Percentiles rank a stretch among this genome's conserved stretches.
These are phyloP conservation scores for Corrigiola litoralis DNA, from an alignment of 179 eudicot genomes.

Conservation along the genomic window DNA sequence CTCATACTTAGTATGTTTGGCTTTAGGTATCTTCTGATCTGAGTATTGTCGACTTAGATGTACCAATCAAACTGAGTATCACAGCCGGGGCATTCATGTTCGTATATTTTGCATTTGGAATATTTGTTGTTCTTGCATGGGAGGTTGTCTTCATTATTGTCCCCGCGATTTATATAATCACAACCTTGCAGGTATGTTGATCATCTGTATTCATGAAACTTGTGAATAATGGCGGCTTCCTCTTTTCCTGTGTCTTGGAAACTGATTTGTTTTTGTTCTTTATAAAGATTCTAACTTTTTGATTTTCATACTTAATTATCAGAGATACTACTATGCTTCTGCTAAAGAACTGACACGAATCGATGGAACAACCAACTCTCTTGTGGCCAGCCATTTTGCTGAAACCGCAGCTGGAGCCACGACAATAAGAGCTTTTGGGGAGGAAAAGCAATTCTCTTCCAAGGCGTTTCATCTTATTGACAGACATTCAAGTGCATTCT, in stretches of 20 bases:
- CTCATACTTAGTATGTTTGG: neutral
- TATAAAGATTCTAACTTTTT: too few species aligned
- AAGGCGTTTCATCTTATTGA: constrained; percentile 15
- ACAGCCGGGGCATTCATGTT: neutral
- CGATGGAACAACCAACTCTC: constrained; percentile 16
- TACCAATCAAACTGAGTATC: neutral
- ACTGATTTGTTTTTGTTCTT: neutral
- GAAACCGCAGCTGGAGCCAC: constrained; percentile 18
- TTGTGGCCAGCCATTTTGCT: constrained; percentile 20
- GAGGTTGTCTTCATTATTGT: constrained; percentile 14
- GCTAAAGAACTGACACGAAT: constrained; percentile 18
- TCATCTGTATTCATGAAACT: too few species aligned
- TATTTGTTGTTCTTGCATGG: constrained; percentile 18
- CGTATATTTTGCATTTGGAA: constrained; percentile 6
- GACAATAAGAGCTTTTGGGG: constrained; percentile 22
- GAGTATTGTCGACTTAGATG: constrained; percentile 11
- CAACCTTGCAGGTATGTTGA: constrained; percentile 12
- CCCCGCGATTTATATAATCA: constrained; percentile 11
- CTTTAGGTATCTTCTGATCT: constrained; percentile 21
- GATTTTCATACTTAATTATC: too few species aligned
- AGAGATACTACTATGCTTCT: constrained; percentile 10
- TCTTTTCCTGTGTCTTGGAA: neutral
- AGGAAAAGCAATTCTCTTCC: constrained; percentile 11
- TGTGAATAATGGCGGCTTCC: neutral
- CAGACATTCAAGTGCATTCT: constrained; percentile 10